Evolutionary conservation across 192 early-diverging fungal genomes (phyloP).

Genomic region (Coemansia sp.): DNA sequence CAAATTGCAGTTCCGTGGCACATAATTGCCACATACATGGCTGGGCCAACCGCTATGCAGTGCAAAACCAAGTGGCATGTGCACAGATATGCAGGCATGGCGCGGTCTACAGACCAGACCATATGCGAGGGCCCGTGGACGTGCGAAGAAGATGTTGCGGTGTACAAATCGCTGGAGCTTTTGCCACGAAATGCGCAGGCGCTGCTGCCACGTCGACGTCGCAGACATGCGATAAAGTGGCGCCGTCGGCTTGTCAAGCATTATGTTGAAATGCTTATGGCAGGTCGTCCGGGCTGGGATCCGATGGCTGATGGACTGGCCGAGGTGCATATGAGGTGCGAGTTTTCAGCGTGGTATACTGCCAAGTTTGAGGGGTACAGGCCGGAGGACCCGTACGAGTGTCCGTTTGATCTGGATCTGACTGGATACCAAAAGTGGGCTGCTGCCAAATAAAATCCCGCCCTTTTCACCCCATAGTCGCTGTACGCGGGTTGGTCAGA

Average conservation of each 20-base stretch:
- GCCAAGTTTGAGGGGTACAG: conserved; percentile 29
- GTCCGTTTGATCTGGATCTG: conserved; percentile 35
- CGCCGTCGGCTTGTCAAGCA: conserved; percentile 17
- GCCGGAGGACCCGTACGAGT: conserved; percentile 13
- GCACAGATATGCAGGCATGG: not conserved
- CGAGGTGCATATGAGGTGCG: conserved; percentile 49
- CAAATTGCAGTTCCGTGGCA: conserved; percentile 12
- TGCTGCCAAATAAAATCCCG: not conserved
- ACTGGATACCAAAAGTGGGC: conserved; percentile 13
- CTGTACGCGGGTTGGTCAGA: not conserved
- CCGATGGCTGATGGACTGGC: conserved; percentile 31
- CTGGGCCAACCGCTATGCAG: conserved; percentile 15
- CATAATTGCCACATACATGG: conserved; percentile 28
- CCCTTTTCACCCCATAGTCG: not conserved
- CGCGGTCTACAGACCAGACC: not conserved
- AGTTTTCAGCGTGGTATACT: conserved; percentile 31
- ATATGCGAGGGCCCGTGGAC: conserved; percentile 26
- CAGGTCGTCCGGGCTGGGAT: conserved; percentile 31
- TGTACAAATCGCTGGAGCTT: conserved; percentile 16
- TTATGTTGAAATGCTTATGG: conserved; percentile 25
- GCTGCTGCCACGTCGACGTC: conserved; percentile 11
- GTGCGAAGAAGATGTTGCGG: conserved; percentile 24
- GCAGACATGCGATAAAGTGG: not conserved
- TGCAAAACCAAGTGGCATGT: conserved; percentile 20
- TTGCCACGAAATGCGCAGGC: conserved; percentile 13